Conservation (phyloP, 768 basidiomycete species). For the Roridomyces roridus region DNA sequence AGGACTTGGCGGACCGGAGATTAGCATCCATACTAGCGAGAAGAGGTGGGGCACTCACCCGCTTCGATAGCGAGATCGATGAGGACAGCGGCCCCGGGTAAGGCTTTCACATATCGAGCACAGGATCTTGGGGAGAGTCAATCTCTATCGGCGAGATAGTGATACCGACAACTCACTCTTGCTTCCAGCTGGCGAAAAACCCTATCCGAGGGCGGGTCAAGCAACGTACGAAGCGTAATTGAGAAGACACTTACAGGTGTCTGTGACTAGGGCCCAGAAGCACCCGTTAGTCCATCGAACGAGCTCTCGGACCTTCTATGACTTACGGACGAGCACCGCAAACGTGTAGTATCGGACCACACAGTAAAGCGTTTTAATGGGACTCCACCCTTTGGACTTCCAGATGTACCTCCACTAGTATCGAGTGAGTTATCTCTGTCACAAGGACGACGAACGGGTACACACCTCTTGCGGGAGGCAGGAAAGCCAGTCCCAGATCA, state of each 20-base stretch:
- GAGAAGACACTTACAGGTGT: conserved; percentile 12
- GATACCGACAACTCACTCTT: conserved; percentile 13
- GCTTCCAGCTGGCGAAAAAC: conserved; percentile 24
- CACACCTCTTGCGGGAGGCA: conserved; percentile 24
- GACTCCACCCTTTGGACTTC: conserved; percentile 17
- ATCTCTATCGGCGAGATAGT: not conserved
- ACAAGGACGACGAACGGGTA: not conserved
- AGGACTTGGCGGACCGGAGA: not conserved
- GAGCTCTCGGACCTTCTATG: not conserved
- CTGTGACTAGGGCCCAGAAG: conserved; percentile 12
- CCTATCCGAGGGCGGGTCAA: not conserved
- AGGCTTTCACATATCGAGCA: conserved; percentile 15
- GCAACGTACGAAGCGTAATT: not conserved
- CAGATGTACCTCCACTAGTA: conserved; percentile 21
- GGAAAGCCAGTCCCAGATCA: conserved; percentile 27
- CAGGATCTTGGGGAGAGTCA: not conserved
- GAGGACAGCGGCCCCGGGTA: conserved; percentile 23
- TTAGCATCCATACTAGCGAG: not conserved
- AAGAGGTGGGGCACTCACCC: not conserved
- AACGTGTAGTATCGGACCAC: conserved; percentile 24
- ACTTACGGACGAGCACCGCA: conserved; percentile 21
- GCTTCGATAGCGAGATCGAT: conserved; percentile 22
- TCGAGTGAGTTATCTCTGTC: not conserved
- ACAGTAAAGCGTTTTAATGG: conserved; percentile 20
- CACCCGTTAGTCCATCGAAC: not conserved